Evolutionary conservation across 805 yeast genomes (phyloP).

Genomic region (Clavispora fructus): DNA sequence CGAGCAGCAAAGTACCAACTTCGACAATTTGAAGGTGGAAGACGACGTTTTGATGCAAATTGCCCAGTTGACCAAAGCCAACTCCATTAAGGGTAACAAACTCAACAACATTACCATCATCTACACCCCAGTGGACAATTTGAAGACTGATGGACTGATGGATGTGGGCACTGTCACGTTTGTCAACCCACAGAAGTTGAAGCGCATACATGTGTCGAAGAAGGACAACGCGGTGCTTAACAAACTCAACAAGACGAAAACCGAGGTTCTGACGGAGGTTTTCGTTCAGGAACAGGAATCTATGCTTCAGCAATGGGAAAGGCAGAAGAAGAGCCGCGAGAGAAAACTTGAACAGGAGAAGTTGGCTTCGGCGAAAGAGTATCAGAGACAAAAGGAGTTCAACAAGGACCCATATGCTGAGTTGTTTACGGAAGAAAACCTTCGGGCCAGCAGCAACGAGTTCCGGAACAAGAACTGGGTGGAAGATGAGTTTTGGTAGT

Average conservation of each 20-base stretch:
- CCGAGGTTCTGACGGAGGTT: constrained; percentile 46
- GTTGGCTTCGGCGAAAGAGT: constrained; percentile 30
- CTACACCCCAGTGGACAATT: constrained; percentile 69
- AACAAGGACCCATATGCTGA: constrained; percentile 37
- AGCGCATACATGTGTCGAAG: constrained; percentile 46
- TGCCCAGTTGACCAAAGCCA: constrained; percentile 71
- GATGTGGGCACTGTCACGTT: constrained; percentile 76
- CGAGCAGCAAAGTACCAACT: constrained; percentile 42
- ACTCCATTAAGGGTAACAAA: constrained; percentile 73
- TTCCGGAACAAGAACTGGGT: constrained; percentile 45
- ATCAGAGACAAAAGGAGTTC: constrained; percentile 35
- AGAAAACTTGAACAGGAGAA: constrained; percentile 22
- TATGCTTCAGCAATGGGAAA: constrained; percentile 28
- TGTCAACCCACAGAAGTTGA: constrained; percentile 51
- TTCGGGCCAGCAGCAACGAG: constrained; percentile 42
- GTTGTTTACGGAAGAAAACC: constrained; percentile 41
- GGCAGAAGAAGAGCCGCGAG: constrained; percentile 36
- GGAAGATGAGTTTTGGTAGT: constrained; percentile 46
- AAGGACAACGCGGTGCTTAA: constrained; percentile 58
- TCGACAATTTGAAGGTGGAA: constrained; percentile 34
- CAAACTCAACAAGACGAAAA: constrained; percentile 58
- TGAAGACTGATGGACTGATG: constrained; percentile 65
- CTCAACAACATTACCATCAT: constrained; percentile 59
- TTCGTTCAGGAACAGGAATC: constrained; percentile 30
- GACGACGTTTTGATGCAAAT: constrained; percentile 42